phyloP scores from a whole-genome alignment of 2,329 filamentous ascomycete genomes.

The Aotearoamyces nothofagi region DNA sequence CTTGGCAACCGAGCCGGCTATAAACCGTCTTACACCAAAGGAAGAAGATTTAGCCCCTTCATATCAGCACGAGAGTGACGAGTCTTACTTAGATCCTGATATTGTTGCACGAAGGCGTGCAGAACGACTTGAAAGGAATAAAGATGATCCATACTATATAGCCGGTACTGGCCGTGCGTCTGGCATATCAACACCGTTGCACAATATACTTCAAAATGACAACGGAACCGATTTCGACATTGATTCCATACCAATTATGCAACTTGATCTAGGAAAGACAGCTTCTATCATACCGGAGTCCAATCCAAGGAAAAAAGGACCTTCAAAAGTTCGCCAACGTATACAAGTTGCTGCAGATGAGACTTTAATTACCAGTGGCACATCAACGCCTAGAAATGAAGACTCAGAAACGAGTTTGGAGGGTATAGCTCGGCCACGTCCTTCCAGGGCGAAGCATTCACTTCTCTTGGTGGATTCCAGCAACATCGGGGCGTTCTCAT shows the following conservation, averaged over 20 bases:
- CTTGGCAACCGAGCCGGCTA: slow-evolving; percentile 33
- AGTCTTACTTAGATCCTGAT: slow-evolving; percentile 56
- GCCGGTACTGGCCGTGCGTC: slow-evolving; percentile 33
- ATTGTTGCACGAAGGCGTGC: slow-evolving; percentile 59
- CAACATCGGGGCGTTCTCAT: slow-evolving; percentile 55
- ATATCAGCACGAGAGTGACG: slow-evolving; percentile 43
- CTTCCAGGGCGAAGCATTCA: slow-evolving; percentile 38
- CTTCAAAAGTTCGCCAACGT: slow-evolving; percentile 30
- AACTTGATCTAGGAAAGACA: slow-evolving; percentile 58
- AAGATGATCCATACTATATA: slow-evolving; percentile 95
- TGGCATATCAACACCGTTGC: slow-evolving; percentile 59
- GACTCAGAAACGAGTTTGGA: slow-evolving; percentile 39
- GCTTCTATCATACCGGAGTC: slow-evolving; percentile 9
- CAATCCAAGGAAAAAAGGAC: slow-evolving; percentile 14
- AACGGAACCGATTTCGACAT: slow-evolving; percentile 76
- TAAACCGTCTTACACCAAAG: slow-evolving; percentile 32
- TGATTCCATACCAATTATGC: slow-evolving; percentile 91
- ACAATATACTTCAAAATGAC: slow-evolving; percentile 56
- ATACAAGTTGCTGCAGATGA: slow-evolving; percentile 62
- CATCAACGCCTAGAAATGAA: slow-evolving; percentile 31
- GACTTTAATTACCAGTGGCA: slow-evolving; percentile 42
- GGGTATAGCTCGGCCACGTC: slow-evolving; percentile 30
- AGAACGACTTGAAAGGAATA: slow-evolving; percentile 68
- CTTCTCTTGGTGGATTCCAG: slow-evolving; percentile 81
- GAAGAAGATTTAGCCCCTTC: slow-evolving; percentile 32